Base-by-base conservation (phyloP, 1,284 basidiomycete genomes). In the Ganoderma sinense region DNA sequence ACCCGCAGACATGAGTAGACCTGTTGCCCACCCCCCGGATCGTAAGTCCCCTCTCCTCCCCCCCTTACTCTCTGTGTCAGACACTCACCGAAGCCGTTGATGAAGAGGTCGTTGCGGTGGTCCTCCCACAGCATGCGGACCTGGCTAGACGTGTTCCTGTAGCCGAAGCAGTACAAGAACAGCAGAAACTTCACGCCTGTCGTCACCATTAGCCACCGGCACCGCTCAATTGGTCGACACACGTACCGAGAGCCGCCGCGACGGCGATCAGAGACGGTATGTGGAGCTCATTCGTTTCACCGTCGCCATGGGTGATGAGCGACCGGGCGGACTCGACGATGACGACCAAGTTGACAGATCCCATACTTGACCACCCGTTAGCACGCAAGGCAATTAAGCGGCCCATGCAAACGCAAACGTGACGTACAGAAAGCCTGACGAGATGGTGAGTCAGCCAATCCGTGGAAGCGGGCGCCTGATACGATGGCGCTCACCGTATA, bases 121-220 rank as follows among this genome's bases (percentile, higher is more conserved):
- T 98, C 97, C 80, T 98, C 95, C 94, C 96, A 99, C 31, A 99
- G 87, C 5, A 98, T 91, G 66, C 91, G 89, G 1, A 99, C 96
- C 80, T 99, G 97, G 74, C 93, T 96, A 10, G 94, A 96, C 71
- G 89, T 89, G 53, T 87, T 87, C 53, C 94, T 89, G 65, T 97
- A 86, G 2, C 93, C 88, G 75, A 85, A 90, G 80, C 96, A 97
- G 82, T 97, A 97, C 5, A 97, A 56, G 82, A 98, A 98, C 53
- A 99, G 87, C 0, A 90, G 41, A 55, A 96, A 86, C 81, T 99
- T 99, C 75, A 94, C 91, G 58, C 86, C 94, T 96, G 76, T 39
- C 64, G n/a, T 43, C 55, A 61, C 23, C 33, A 65, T 68, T 40
- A 45, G 69, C 75, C 62, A 67, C 16, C 14, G 13, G 55, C 13